Evolutionary conservation across 1,139 yeast species (phyloP).

Genomic region (Debaryomyces robertsiae): DNA sequence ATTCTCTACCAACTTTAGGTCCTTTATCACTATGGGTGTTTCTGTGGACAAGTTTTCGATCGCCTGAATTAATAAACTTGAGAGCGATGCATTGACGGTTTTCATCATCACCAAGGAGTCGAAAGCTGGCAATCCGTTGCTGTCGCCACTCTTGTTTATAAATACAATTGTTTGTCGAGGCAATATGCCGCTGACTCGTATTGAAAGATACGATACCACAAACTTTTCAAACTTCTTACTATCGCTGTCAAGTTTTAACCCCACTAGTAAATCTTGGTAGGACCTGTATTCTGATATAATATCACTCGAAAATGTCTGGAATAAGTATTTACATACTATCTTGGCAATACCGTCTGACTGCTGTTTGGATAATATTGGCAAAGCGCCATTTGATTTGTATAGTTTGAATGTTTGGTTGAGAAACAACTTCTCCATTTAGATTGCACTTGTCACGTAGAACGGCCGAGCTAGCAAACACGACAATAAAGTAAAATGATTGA

Average conservation of each 20-base stretch:
- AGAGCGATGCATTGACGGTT: slow-evolving; percentile 11
- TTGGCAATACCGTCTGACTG: slow-evolving; percentile 16
- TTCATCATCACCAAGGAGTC: slow-evolving; percentile 16
- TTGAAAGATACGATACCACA: slow-evolving; percentile 11
- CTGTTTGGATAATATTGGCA: slow-evolving; percentile 12
- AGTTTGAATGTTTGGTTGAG: slow-evolving; percentile 23
- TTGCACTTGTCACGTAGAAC: no score
- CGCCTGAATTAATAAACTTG: slow-evolving; percentile 7
- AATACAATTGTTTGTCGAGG: slow-evolving; percentile 16
- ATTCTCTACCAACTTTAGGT: slow-evolving; percentile 12
- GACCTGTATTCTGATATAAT: slow-evolving; percentile 15
- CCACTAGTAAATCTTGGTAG: slow-evolving; percentile 8
- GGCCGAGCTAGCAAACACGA: no score
- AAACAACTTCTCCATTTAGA: slow-evolving; percentile 10
- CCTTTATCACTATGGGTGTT: slow-evolving; percentile 19
- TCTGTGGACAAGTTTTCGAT: slow-evolving; percentile 14
- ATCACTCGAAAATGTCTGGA: slow-evolving; percentile 15
- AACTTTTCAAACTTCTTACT: slow-evolving; percentile 6
- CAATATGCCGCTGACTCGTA: slow-evolving; percentile 13
- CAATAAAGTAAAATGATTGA: no score
- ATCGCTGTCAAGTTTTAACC: slow-evolving; percentile 6
- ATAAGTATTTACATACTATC: slow-evolving; percentile 4
- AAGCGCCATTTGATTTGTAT: slow-evolving; percentile 19
- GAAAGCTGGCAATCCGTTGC: slow-evolving; percentile 7
- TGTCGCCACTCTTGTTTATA: slow-evolving; percentile 5